Conservation (phyloP, 164 flowering plant species). For the Aristolochia contorta region DNA sequence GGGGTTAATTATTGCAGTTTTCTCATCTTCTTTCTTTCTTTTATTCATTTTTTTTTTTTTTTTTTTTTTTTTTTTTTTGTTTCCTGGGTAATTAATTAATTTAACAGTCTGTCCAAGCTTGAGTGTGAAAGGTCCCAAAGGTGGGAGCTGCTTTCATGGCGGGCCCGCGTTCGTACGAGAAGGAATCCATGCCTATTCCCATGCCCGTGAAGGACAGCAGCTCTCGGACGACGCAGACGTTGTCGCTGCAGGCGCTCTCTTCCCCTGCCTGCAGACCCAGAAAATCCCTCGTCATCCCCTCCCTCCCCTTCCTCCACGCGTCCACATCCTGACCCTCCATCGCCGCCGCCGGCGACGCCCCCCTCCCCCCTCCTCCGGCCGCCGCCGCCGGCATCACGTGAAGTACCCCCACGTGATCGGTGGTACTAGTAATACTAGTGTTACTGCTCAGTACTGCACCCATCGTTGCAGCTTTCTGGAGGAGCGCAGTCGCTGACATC, state of each 20-base stretch:
- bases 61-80: no score
- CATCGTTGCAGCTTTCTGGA: slow-evolving; percentile 52
- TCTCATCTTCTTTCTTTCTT: no score
- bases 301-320: slow-evolving; percentile 37
- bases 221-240: slow-evolving; percentile 14
- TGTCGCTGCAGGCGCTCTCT: slow-evolving; percentile 15
- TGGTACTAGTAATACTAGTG: no score
- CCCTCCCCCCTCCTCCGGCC: no score
- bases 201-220: slow-evolving; percentile 25
- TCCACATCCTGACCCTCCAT: slow-evolving; percentile 11
- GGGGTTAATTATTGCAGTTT: neutral
- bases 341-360: slow-evolving; percentile 14
- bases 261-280: slow-evolving; percentile 46
- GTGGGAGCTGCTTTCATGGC: neutral
- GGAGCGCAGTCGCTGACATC: slow-evolving; percentile 68
- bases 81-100: neutral
- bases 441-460: slow-evolving; percentile 16
- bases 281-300: slow-evolving; percentile 67
- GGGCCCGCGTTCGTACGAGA: slow-evolving; percentile 27
- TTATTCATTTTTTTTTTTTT: no score
- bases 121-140: neutral
- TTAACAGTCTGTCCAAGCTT: neutral
- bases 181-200: slow-evolving; percentile 18
- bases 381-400: slow-evolving; percentile 7
- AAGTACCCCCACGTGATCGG: no score